Conservation (phyloP, 805 yeast genomes). For the Wickerhamomyces xylosicus region DNA sequence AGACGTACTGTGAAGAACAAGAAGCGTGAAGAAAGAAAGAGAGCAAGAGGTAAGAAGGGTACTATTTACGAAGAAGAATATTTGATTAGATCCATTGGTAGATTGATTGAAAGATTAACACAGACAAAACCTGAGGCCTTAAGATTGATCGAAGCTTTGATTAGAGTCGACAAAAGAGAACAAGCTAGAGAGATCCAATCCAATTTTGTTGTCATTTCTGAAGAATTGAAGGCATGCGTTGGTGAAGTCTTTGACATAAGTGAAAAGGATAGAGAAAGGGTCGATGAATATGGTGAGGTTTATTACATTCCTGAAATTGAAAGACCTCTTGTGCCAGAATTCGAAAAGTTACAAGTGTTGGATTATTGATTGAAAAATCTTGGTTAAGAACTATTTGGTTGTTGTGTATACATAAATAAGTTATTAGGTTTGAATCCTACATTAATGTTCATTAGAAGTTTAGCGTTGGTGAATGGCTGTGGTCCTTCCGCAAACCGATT, state of each 20-base stretch:
- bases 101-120: slow-evolving; percentile 74
- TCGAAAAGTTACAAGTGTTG: slow-evolving; percentile 45
- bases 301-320: slow-evolving; percentile 73
- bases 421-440: too few relatives aligned
- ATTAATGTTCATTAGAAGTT: too few relatives aligned
- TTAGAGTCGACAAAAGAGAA: slow-evolving; percentile 61
- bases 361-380: too few relatives aligned
- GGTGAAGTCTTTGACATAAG: slow-evolving; percentile 73
- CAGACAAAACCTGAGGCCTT: slow-evolving; percentile 68
- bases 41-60: slow-evolving; percentile 96
- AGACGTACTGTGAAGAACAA: slow-evolving; percentile 86
- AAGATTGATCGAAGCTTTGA: slow-evolving; percentile 61
- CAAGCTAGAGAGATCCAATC: slow-evolving; percentile 75
- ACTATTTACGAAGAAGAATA: slow-evolving; percentile 97
- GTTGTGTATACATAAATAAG: too few relatives aligned
- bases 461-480: too few relatives aligned
- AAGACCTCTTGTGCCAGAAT: slow-evolving; percentile 52
- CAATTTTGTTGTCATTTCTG: slow-evolving; percentile 34
- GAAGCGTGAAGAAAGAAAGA: slow-evolving; percentile 91
- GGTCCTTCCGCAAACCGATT: too few relatives aligned
- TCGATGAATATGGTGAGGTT: slow-evolving; percentile 80
- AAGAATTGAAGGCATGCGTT: slow-evolving; percentile 46
- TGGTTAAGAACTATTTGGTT: too few relatives aligned
- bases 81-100: slow-evolving; percentile 75
- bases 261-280: slow-evolving; percentile 79